These are phyloP conservation scores for Microdochium trichocladiopsis DNA, from an alignment of 2,329 filamentous ascomycete species.

Conservation along the genomic window DNA sequence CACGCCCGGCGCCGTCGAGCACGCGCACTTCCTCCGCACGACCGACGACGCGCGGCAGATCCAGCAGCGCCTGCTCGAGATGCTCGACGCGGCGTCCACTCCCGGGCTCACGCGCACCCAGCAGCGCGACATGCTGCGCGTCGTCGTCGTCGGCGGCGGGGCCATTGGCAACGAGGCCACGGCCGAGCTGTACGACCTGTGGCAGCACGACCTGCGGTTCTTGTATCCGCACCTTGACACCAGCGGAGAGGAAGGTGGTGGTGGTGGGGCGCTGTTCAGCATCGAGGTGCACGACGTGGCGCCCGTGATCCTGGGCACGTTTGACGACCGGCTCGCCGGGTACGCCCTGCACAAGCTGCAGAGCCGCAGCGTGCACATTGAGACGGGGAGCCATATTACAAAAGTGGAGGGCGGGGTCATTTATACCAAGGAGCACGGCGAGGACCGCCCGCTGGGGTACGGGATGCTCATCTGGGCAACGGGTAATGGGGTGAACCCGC, in stretches of 20 bases:
- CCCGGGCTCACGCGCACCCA: constrained; percentile 14
- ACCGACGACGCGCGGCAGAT: constrained; percentile 24
- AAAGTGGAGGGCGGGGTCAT: constrained; percentile 8
- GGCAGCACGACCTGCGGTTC: constrained; percentile 24
- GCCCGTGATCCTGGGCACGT: constrained; percentile 28
- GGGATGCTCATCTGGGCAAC: constrained; percentile 11
- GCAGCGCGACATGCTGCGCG: constrained; percentile 24
- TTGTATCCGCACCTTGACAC: constrained; percentile 28
- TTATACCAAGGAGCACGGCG: constrained; percentile 7
- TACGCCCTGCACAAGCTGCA: constrained; percentile 29
- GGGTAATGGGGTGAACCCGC: constrained; percentile 11
- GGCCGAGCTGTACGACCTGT: constrained; percentile 34
- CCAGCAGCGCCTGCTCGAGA: constrained; percentile 24
- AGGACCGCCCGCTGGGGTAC: constrained; percentile 3
- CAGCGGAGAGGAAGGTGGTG: not conserved
- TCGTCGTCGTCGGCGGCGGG: constrained; percentile 32
- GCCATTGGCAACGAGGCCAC: constrained; percentile 33
- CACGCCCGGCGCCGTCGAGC: constrained; percentile 28
- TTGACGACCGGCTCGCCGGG: constrained; percentile 29
- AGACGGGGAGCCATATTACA: constrained; percentile 17
- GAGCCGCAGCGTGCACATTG: constrained; percentile 26
- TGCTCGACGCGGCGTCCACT: constrained; percentile 13
- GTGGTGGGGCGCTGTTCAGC: too few relatives aligned
- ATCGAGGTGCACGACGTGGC: constrained; percentile 37
- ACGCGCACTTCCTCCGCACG: constrained; percentile 28